phyloP scores from a whole-genome alignment of 345 rosid species.

The Brassica rapa region DNA sequence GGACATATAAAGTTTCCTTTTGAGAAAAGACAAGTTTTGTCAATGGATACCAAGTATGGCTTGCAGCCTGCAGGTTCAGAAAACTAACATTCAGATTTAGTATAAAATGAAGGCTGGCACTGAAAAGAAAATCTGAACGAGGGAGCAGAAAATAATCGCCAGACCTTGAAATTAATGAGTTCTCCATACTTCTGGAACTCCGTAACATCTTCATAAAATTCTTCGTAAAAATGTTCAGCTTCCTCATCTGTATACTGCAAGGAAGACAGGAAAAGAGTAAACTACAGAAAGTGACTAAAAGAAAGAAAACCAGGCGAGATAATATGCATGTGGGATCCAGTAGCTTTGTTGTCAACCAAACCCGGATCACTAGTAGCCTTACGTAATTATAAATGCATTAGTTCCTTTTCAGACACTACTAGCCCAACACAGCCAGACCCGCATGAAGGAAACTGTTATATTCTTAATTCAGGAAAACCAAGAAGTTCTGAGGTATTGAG shows the following conservation, averaged over 20 bases:
- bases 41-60: no score
- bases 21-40: background rate
- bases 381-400: conserved; percentile 22
- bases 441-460: conserved; percentile 21
- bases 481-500: background rate
- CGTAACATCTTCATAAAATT: conserved; percentile 96
- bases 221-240: conserved; percentile 75
- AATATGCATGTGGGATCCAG: conserved; percentile 20
- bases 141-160: background rate
- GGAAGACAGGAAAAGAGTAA: conserved; percentile 27
- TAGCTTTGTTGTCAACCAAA: background rate
- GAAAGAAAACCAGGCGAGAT: conserved; percentile 14
- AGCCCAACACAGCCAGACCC: background rate
- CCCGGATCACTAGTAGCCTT: conserved; percentile 28
- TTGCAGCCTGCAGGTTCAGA: no score
- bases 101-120: no score
- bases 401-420: conserved; percentile 25
- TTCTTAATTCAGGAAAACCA: conserved; percentile 33
- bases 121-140: no score
- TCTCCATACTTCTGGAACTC: conserved; percentile 96
- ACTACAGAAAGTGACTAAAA: conserved; percentile 11
- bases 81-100: background rate
- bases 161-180: conserved; percentile 92
- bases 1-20: conserved; percentile 21
- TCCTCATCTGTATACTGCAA: conserved; percentile 93